Base-by-base conservation (phyloP, 2,329 filamentous ascomycete genomes). In the Claviceps capensis region DNA sequence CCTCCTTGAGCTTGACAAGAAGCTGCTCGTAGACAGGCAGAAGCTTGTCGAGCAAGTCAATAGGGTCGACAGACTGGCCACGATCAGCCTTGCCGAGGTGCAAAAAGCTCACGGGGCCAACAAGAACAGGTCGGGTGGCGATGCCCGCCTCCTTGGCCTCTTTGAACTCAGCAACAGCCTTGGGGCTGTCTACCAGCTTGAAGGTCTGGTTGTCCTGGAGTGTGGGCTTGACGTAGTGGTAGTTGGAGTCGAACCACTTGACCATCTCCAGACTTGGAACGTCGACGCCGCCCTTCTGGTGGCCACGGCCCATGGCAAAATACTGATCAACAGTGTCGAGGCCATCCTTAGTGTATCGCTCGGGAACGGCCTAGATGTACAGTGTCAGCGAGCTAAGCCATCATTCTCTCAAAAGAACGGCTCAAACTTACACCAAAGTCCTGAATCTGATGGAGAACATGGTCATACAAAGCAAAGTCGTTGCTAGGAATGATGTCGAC, bases 231-330 rank as follows among this genome's bases (percentile, higher is more conserved):
- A 97, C 93, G 73, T 98, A 98, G 82, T 97, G 93, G 85, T 98
- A 98, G 86, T 98, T 98, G 60, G 89, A 95, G 81, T 98, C 93
- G 70, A 98, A 98, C 93, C 93, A 98, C 81, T 98, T 98, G 65
- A 98, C 93, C 93, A 98, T 98, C 81, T 98, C 93, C 73, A 95
- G 77, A 67, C 79, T 81, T 63, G 91, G 88, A 60, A 97, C 93
- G 72, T 98, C 93, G 63, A 97, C 79, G 71, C 87, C 82, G 67
- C 83, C 82, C 83, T 88, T 94, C 77, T 98, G 93, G 76, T 94
- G 90, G 69, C 93, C 93, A 84, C 93, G 88, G 67, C 93, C 93
- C 88, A 98, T 95, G 73, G 93, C 93, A 68, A 98, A 98, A 84
- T 96, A 97, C 77, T 95, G 85, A 76, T 98, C 93, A 69, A 98